These are phyloP conservation scores for Fusarium nodosum DNA, from an alignment of 2,329 filamentous ascomycete species.

Conservation along the genomic window DNA sequence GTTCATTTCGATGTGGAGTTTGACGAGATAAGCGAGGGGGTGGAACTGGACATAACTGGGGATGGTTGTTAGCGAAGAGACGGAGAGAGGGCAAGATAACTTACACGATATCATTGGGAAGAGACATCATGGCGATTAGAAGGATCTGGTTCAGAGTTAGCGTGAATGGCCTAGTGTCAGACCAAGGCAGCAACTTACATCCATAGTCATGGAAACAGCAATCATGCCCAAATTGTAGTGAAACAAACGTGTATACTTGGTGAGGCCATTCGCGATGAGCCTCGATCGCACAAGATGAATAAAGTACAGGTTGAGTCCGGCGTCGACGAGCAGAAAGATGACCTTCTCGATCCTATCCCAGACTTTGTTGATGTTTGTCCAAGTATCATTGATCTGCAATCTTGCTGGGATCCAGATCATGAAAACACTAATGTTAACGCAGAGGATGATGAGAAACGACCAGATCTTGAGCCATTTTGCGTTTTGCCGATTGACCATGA, in stretches of 20 bases:
- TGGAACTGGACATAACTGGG: conserved; percentile 62
- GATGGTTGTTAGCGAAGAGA: conserved; percentile 1
- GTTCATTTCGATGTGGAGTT: conserved; percentile 67
- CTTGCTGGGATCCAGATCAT: conserved; percentile 68
- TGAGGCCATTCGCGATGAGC: conserved; percentile 62
- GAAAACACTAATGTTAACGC: conserved; percentile 66
- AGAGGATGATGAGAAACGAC: conserved; percentile 59
- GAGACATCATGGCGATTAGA: conserved; percentile 52
- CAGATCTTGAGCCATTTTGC: conserved; percentile 59
- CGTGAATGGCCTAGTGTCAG: rapidly evolving
- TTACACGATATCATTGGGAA: conserved; percentile 51
- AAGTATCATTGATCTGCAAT: conserved; percentile 58
- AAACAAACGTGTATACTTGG: conserved; percentile 63
- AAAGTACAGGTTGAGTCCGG: conserved; percentile 66
- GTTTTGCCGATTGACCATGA: conserved; percentile 58
- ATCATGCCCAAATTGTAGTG: conserved; percentile 53
- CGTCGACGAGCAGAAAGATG: conserved; percentile 65
- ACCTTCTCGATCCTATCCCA: conserved; percentile 69
- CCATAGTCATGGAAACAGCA: conserved; percentile 51
- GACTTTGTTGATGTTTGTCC: conserved; percentile 61
- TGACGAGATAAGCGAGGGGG: conserved; percentile 65
- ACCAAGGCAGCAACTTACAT: conserved; percentile 25
- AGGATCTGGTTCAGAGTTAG: conserved; percentile 41
- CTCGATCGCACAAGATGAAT: conserved; percentile 61
- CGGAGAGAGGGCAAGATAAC: background rate